A percentile compares a stretch with the other conserved stretches of the same genome.
Conservation (phyloP, 1,139 yeast species). For the Kodamaea sp. region DNA sequence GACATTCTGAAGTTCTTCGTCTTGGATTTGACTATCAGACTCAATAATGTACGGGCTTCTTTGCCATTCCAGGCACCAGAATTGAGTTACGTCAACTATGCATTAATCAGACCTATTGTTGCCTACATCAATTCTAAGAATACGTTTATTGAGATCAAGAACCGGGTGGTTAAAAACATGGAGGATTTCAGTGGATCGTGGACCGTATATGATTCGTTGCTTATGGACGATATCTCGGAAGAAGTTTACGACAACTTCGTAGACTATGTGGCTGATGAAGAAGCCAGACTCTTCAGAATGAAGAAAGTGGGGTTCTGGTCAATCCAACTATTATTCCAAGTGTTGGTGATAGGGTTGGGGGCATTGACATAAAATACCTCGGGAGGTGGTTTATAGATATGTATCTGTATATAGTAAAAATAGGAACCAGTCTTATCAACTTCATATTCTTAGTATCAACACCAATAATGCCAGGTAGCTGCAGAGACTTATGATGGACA, state of each 20-base stretch:
- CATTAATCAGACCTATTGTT: constrained; percentile 89
- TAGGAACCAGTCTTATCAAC: neutral
- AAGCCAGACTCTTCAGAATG: constrained; percentile 68
- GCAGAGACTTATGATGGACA: constrained; percentile 43
- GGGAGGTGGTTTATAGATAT: neutral
- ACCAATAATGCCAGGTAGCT: constrained; percentile 49
- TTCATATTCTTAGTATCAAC: constrained; percentile 39
- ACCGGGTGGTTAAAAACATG: constrained; percentile 78
- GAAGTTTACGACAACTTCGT: constrained; percentile 92
- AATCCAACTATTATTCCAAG: constrained; percentile 77
- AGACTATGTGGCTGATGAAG: constrained; percentile 84
- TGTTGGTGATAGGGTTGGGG: constrained; percentile 79
- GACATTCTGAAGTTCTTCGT: constrained; percentile 61
- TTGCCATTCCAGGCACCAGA: constrained; percentile 87
- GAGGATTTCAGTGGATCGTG: constrained; percentile 92
- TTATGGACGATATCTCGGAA: constrained; percentile 89
- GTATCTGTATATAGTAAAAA: neutral
- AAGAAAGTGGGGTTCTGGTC: constrained; percentile 94
- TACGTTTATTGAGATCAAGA: constrained; percentile 84
- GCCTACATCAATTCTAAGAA: constrained; percentile 90
- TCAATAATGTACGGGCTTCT: constrained; percentile 83
- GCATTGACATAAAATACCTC: constrained; percentile 25
- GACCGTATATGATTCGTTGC: constrained; percentile 88
- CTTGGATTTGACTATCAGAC: constrained; percentile 72
- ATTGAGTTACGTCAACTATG: constrained; percentile 84